Evolutionary conservation across 768 basidiomycete species (phyloP), one percentile per base, ranked within the genome.

Genomic region (Termitomyces sp.): DNA sequence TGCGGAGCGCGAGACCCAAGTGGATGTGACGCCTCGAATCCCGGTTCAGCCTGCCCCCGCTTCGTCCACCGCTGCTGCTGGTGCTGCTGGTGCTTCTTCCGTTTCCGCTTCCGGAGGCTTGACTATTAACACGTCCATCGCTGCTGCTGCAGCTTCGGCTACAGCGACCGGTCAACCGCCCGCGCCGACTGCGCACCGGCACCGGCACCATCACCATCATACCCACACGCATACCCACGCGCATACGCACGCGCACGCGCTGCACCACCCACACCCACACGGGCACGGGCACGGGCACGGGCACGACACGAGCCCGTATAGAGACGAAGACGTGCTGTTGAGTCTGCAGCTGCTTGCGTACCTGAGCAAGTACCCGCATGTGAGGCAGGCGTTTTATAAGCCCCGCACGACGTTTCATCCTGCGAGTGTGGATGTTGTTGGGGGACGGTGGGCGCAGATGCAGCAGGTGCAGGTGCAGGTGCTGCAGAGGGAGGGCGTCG

Each of bases 321-420:
- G 93, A 30, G 95, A 98, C 69, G 96, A 99, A 66, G 95, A 97
- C 62, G 93, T 98, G 0, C 77, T 98, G 2, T 82, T 95, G 9
- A 85, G 89, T 20, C 75, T 99, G 13, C 96, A 99, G 70, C 85
- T 98, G 2, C 81, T 99, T 1, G 97, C 97, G 3, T 98, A 99
- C 69, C 80, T 98, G 18, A 93, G 90, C 75, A 98, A 99, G 72
- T 98, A 99, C 69, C 95, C 97, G 0, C 96, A 98, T 70, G 96
- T 98, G 4, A 80, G 97, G 11, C 88, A 95, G 67, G 93, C 95
- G 6, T 98, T 99, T 69, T 97, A 98, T 70, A 92, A 93, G 69
- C 88, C 86, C 1, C 81, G 91, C 1, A 73, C 78, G n/a, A 83
- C 85, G n/a, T 93, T 92, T 71, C 90, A 91, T 66, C 90, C 90